These are phyloP conservation scores for Cercospora janseana DNA, from an alignment of 2,329 filamentous ascomycete genomes.

Conservation along the genomic window DNA sequence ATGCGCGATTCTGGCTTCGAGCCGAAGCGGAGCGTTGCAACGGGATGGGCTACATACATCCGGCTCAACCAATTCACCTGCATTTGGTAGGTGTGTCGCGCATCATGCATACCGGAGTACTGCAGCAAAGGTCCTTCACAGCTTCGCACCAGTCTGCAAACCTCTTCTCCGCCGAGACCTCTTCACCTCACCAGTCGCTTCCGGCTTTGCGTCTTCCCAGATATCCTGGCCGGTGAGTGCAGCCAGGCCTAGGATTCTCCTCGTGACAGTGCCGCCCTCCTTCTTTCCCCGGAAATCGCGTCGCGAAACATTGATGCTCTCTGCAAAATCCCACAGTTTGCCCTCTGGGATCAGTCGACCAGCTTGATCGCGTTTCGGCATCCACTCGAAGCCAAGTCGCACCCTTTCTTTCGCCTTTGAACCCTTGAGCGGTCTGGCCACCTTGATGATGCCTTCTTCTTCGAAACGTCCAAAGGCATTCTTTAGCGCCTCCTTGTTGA, in stretches of 20 bases:
- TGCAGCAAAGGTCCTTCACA: constrained; percentile 4
- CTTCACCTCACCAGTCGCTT: constrained; percentile 30
- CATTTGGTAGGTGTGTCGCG: too few species aligned
- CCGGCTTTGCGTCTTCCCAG: constrained; percentile 53
- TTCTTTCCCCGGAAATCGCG: constrained; percentile 82
- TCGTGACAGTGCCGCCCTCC: constrained; percentile 87
- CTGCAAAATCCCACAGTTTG: constrained; percentile 85
- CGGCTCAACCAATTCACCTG: too few species aligned
- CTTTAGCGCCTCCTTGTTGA: constrained; percentile 96
- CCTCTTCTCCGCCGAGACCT: constrained; percentile 37
- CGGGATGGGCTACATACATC: too few species aligned
- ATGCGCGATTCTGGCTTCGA: too few species aligned
- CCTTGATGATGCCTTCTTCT: constrained; percentile 82
- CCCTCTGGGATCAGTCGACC: constrained; percentile 69
- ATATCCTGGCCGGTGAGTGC: constrained; percentile 70
- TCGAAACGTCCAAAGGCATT: constrained; percentile 87
- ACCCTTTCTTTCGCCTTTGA: constrained; percentile 62
- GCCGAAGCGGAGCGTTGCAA: too few species aligned
- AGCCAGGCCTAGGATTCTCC: constrained; percentile 72
- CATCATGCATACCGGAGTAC: too few species aligned
- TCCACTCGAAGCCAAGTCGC: constrained; percentile 57
- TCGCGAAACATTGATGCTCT: constrained; percentile 76
- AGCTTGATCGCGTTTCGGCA: constrained; percentile 61
- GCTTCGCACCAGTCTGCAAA: constrained; percentile 31
- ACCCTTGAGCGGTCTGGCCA: constrained; percentile 55